phyloP scores from a whole-genome alignment of 805 yeast genomes.

The Teunomyces aglyptinius region DNA sequence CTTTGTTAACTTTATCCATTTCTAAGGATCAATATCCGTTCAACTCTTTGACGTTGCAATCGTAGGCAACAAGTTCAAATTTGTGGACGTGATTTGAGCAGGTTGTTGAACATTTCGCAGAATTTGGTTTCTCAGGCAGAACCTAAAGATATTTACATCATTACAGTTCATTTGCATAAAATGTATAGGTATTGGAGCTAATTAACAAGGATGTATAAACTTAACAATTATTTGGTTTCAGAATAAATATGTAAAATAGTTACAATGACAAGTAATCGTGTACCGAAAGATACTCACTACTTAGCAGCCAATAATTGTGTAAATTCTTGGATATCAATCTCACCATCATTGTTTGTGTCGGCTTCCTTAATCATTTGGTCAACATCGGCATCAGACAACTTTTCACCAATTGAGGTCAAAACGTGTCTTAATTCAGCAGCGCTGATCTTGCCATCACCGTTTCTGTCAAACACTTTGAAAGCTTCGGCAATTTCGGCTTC shows the following conservation, averaged over 20 bases:
- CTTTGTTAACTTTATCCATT: neutral
- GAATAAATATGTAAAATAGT: neutral
- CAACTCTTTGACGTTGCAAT: no score
- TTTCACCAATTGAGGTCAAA: slow-evolving; percentile 96
- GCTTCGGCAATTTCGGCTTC: slow-evolving; percentile 98
- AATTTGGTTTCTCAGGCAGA: no score
- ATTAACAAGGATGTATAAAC: neutral
- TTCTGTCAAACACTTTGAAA: slow-evolving; percentile 93
- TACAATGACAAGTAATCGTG: neutral
- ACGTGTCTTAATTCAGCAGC: slow-evolving; percentile 97
- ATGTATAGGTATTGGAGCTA: neutral
- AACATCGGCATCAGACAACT: slow-evolving; percentile 93
- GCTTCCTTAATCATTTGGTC: slow-evolving; percentile 97
- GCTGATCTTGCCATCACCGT: slow-evolving; percentile 95
- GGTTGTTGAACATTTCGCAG: no score
- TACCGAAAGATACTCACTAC: slow-evolving; percentile 22
- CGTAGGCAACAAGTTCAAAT: no score
- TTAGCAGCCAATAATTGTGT: slow-evolving; percentile 83
- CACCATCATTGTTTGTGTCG: slow-evolving; percentile 93
- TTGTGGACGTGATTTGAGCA: no score
- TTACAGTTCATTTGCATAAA: neutral
- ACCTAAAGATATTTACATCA: no score
- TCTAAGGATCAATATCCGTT: no score
- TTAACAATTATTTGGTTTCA: neutral
- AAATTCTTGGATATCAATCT: slow-evolving; percentile 94